phyloP scores from a whole-genome alignment of 2,329 filamentous ascomycete species.

The Rutstroemia sp. region DNA sequence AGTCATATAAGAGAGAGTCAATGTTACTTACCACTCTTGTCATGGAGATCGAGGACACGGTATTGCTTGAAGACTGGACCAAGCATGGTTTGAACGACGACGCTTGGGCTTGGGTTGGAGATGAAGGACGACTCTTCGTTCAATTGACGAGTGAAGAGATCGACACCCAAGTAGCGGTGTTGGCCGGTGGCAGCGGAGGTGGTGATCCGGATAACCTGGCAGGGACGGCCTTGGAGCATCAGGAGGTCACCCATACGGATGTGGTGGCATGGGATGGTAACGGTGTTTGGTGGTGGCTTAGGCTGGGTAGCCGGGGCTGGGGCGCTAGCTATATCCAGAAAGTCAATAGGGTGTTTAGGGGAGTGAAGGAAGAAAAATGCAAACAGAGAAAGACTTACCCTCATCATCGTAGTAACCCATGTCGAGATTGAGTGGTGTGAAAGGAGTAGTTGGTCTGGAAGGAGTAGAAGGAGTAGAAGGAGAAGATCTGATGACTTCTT shows the following conservation, averaged over 20 bases:
- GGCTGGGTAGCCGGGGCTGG: slow-evolving; percentile 15
- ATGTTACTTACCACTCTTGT: slow-evolving; percentile 51
- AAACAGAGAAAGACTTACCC: slow-evolving; percentile 24
- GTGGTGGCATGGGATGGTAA: slow-evolving; percentile 99
- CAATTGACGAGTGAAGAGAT: slow-evolving; percentile 99
- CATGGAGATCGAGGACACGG: slow-evolving; percentile 94
- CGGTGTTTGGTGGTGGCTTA: slow-evolving; percentile 59
- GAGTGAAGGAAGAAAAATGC: slow-evolving; percentile 9
- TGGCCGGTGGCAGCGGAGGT: slow-evolving; percentile 96
- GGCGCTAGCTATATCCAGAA: slow-evolving; percentile 9
- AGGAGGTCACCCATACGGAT: slow-evolving; percentile 98
- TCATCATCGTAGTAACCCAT: slow-evolving; percentile 80
- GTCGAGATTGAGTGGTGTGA: slow-evolving; percentile 34
- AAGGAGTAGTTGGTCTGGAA: slow-evolving; percentile 7
- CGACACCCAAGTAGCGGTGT: slow-evolving; percentile 99
- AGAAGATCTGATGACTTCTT: slow-evolving; percentile 28
- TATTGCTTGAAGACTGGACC: slow-evolving; percentile 99
- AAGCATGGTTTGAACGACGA: slow-evolving; percentile 98
- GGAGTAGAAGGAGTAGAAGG: slow-evolving; percentile 18
- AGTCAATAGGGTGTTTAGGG: slow-evolving; percentile 12
- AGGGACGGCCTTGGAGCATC: slow-evolving; percentile 97
- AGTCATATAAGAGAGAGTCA: slow-evolving; percentile 10
- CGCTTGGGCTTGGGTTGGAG: slow-evolving; percentile 92
- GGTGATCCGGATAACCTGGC: slow-evolving; percentile 99
- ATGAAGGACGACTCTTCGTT: slow-evolving; percentile 98